phyloP scores from a whole-genome alignment of 2,329 filamentous ascomycete species.

The Periconia macrospinosa region DNA sequence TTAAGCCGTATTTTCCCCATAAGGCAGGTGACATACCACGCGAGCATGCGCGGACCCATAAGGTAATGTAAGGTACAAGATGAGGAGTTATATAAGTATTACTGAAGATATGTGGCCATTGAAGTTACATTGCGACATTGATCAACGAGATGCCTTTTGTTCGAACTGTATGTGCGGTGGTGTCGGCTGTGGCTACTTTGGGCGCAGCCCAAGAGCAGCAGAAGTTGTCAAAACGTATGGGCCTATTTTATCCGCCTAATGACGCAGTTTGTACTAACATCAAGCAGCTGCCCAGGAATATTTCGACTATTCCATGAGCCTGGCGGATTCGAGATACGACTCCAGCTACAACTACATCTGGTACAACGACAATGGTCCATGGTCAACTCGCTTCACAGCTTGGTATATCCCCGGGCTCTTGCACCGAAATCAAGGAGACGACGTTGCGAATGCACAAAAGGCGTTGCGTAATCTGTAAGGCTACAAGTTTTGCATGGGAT shows the following conservation, averaged over 20 bases:
- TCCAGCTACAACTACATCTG: not conserved
- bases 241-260: not conserved
- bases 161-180: not conserved
- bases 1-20: not conserved
- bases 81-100: no score
- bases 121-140: not conserved
- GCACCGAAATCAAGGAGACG: conserved; percentile 55
- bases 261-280: not conserved
- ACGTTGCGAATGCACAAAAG: conserved; percentile 51
- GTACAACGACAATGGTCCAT: not conserved
- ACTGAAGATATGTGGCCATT: not conserved
- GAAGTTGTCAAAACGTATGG: not conserved
- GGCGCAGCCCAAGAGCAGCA: not conserved
- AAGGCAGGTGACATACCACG: not conserved
- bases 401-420: conserved; percentile 65
- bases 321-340: not conserved
- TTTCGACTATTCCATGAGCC: not conserved
- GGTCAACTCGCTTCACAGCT: conserved; percentile 41
- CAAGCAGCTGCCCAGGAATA: not conserved
- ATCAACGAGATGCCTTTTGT: not conserved
- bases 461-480: conserved; percentile 6
- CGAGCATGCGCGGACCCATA: no score
- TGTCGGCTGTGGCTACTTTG: not conserved
- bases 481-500: conserved; percentile 51
- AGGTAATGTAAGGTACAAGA: no score